phyloP scores from a whole-genome alignment of 73 alveolate species.

The Diophrys appendiculata region DNA sequence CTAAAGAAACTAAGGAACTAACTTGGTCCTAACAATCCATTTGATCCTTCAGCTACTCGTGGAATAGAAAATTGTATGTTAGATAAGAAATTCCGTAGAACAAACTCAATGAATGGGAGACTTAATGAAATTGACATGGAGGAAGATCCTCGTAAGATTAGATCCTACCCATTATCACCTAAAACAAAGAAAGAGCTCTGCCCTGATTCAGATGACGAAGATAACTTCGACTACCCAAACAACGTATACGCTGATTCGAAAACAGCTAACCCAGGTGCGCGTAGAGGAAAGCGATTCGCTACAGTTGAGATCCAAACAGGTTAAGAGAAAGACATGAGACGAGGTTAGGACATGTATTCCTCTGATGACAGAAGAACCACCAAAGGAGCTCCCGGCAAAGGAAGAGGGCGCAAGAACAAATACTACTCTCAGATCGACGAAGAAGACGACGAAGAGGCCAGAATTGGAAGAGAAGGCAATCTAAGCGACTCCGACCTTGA shows the following conservation, averaged over 20 bases:
- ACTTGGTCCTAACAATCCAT: too few relatives aligned
- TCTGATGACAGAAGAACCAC: too few relatives aligned
- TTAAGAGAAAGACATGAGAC: neutral
- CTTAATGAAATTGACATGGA: neutral
- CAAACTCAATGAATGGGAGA: slow-evolving; percentile 9
- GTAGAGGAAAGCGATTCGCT: neutral
- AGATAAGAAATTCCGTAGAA: slow-evolving; percentile 6
- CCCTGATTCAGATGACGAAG: neutral
- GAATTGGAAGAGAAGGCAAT: neutral
- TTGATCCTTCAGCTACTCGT: too few relatives aligned
- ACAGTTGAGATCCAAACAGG: neutral
- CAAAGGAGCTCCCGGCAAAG: neutral
- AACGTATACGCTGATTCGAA: neutral
- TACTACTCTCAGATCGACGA: slow-evolving; percentile 37
- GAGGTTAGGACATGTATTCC: slow-evolving; percentile 8
- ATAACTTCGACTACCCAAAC: neutral
- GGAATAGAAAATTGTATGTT: slow-evolving; percentile 22
- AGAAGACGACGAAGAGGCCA: slow-evolving; percentile 30
- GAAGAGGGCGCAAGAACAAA: slow-evolving; percentile 28
- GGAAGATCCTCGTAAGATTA: too few relatives aligned
- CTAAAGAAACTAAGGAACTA: too few relatives aligned
- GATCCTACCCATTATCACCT: slow-evolving; percentile 14
- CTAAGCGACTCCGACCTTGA: neutral
- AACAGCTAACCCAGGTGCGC: neutral
- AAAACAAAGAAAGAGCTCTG: neutral